Evolutionary conservation across 805 yeast species (phyloP).

Genomic region (Tetrapisispora fleetii): DNA sequence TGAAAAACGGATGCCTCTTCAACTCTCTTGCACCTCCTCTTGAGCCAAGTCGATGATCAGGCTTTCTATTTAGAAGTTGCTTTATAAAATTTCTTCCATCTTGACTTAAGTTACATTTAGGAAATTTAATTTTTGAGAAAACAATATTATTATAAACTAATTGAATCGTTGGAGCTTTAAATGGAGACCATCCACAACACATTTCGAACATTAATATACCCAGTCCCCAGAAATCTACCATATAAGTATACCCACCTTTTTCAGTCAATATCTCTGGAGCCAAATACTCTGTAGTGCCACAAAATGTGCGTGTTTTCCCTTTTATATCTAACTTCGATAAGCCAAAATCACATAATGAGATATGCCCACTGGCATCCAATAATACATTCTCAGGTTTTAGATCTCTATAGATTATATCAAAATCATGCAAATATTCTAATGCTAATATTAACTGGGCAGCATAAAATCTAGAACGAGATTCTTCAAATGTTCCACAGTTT

Average conservation of each 20-base stretch:
- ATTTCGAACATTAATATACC: slow-evolving; percentile 95
- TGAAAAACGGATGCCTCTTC: slow-evolving; percentile 83
- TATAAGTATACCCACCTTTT: slow-evolving; percentile 95
- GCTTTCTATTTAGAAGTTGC: slow-evolving; percentile 89
- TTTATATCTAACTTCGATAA: slow-evolving; percentile 87
- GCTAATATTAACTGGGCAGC: slow-evolving; percentile 93
- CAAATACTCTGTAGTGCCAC: slow-evolving; percentile 96
- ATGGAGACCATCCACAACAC: slow-evolving; percentile 99
- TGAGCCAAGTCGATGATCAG: slow-evolving; percentile 89
- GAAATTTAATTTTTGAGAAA: slow-evolving; percentile 94
- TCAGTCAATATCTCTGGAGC: slow-evolving; percentile 95
- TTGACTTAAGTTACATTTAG: slow-evolving; percentile 83
- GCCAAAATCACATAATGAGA: slow-evolving; percentile 95
- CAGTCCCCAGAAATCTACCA: slow-evolving; percentile 98
- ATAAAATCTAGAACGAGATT: slow-evolving; percentile 90
- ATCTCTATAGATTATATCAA: slow-evolving; percentile 93
- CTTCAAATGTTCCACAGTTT: slow-evolving; percentile 88
- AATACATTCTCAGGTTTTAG: slow-evolving; percentile 93
- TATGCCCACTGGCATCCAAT: slow-evolving; percentile 93
- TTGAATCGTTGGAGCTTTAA: slow-evolving; percentile 93
- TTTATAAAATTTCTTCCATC: slow-evolving; percentile 94
- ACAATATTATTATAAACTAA: slow-evolving; percentile 99
- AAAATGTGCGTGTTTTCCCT: slow-evolving; percentile 87
- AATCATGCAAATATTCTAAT: slow-evolving; percentile 86
- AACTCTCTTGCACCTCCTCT: slow-evolving; percentile 85